Evolutionary conservation across 2,329 filamentous ascomycete species (phyloP).

Genomic region (Penicillium nordicum): DNA sequence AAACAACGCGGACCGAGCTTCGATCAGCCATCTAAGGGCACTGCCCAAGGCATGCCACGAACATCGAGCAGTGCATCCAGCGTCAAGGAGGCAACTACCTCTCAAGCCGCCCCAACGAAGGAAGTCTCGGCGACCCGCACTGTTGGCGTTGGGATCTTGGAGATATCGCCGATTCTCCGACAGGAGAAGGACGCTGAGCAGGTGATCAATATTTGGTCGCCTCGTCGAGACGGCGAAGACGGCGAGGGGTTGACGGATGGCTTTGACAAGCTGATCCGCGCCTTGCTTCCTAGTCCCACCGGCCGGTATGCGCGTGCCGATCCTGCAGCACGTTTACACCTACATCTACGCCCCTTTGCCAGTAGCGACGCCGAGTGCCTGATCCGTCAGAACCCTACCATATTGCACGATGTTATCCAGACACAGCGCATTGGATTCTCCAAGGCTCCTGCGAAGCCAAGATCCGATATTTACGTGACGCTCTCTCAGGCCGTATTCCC

Average conservation of each 20-base stretch:
- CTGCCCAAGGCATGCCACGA: conserved; percentile 27
- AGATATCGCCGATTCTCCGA: conserved; percentile 71
- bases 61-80: conserved; percentile 32
- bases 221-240: conserved; percentile 55
- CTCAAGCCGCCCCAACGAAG: conserved; percentile 26
- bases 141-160: conserved; percentile 73
- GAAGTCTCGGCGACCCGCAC: conserved; percentile 57
- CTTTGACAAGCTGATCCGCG: conserved; percentile 70
- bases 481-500: conserved; percentile 74
- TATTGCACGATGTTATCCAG: conserved; percentile 74
- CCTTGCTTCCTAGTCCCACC: conserved; percentile 69
- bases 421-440: conserved; percentile 92
- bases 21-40: conserved; percentile 30
- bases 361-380: conserved; percentile 73
- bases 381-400: conserved; percentile 80
- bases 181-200: conserved; percentile 70
- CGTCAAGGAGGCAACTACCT: conserved; percentile 24
- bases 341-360: conserved; percentile 75
- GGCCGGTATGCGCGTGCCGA: conserved; percentile 71
- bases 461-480: conserved; percentile 94
- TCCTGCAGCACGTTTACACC: conserved; percentile 70
- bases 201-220: conserved; percentile 72
- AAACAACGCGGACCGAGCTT: conserved; percentile 32
- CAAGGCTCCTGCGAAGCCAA: conserved; percentile 78
- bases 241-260: conserved; percentile 59